Percentiles rank a stretch among this genome's conserved stretches.
phyloP scores from a whole-genome alignment of 106 monocot genomes.

The Vanilla planifolia region DNA sequence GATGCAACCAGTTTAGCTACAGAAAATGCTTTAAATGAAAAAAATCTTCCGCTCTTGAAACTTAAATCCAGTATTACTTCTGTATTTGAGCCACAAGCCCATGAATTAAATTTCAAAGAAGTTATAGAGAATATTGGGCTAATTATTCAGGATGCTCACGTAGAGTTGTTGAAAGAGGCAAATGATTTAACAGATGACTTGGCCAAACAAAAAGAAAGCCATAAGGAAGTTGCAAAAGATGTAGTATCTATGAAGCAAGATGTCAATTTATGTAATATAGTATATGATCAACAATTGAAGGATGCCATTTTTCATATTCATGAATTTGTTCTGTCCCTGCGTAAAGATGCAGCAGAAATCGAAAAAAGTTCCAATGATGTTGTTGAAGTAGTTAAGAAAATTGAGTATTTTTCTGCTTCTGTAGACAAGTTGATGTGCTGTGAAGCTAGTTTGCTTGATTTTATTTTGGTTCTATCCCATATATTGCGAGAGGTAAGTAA shows the following conservation, averaged over 20 bases:
- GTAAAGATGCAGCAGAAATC: constrained; percentile 30
- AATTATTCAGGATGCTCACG: constrained; percentile 28
- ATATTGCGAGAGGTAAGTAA: constrained; percentile 7
- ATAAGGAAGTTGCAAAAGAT: not conserved
- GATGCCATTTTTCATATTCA: constrained; percentile 55
- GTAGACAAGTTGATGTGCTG: not conserved
- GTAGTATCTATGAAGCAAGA: not conserved
- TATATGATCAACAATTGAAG: constrained; percentile 11
- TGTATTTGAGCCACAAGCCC: constrained; percentile 21
- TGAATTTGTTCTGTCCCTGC: constrained; percentile 40
- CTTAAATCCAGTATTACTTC: constrained; percentile 38
- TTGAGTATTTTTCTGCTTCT: constrained; percentile 10
- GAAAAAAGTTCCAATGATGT: not conserved
- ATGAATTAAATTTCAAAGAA: constrained; percentile 14
- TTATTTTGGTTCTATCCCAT: constrained; percentile 13
- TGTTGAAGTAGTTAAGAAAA: constrained; percentile 3
- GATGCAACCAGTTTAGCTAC: not conserved
- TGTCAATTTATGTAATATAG: not conserved
- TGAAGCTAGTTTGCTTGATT: constrained; percentile 12
- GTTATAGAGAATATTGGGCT: constrained; percentile 32
- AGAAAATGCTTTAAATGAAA: not conserved
- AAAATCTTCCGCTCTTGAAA: constrained; percentile 16
- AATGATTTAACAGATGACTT: constrained; percentile 5
- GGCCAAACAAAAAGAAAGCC: constrained; percentile 7
- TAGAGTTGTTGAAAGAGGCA: constrained; percentile 15